Base-by-base conservation (phyloP, 2,329 filamentous ascomycete species). In the Coleophoma cylindrospora region DNA sequence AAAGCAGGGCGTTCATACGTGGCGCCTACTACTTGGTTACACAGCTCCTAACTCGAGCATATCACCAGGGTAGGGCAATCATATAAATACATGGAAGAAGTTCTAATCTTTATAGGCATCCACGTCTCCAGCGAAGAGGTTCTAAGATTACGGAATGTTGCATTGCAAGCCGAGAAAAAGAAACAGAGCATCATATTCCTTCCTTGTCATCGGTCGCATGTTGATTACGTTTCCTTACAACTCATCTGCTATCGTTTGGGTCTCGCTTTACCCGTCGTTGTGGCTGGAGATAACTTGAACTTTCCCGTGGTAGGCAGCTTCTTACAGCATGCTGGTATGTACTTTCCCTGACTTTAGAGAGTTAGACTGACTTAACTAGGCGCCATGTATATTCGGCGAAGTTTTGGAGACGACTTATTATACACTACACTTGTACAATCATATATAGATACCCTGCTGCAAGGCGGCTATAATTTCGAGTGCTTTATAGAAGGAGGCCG, bases 401-500 rank as follows among this genome's bases (percentile, higher is more conserved):
- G 88, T 46, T 99, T 99, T 68, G 91, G 91, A 40, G 89, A 96
- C 54, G 94, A 99, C 65, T 81, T 87, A 34, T 72, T 99, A 1
- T 99, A 99, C 66, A 83, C 84, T 5, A 92, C 91, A 0, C 75
- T 97, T n/a, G 92, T 99, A 7, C 94, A 99, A 68, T 82, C 91
- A 7, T 99, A 99, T 63, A 91, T 99, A 60, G 94, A 99, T 66
- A 95, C 90, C 0, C 67, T 99, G 40, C 74, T 99, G 3, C 89
- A 94, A 63, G 85, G 89, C 56, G 94, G 94, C 0, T 96, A 86
- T 69, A 97, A 99, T 65, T 82, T 99, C 45, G 92, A 96, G 68
- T 99, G 94, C 67, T 99, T 99, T 61, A 95, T 99, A 52, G 94
- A 99, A 71, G 94, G 94, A 14, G 91, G 92, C 1, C 80, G 94